phyloP scores from a whole-genome alignment of 192 early-diverging fungal genomes.

The Backusella parvicylindrica region DNA sequence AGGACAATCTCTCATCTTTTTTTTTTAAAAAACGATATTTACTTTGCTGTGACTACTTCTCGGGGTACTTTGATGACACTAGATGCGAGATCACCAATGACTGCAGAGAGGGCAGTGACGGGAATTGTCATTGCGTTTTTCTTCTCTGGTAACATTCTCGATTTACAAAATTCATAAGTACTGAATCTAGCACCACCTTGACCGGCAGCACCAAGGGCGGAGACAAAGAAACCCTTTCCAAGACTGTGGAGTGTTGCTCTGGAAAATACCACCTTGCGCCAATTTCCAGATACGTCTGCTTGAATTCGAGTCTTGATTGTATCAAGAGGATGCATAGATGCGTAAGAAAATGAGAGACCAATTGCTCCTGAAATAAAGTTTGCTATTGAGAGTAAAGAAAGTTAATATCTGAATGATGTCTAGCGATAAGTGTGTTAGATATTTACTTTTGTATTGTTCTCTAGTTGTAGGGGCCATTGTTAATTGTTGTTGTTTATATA shows the following conservation, averaged over 20 bases:
- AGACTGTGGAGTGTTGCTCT: conserved; percentile 48
- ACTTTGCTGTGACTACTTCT: conserved; percentile 66
- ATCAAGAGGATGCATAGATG: conserved; percentile 75
- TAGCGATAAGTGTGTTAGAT: neutral
- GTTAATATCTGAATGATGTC: neutral
- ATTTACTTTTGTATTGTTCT: conserved; percentile 13
- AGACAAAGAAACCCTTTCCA: conserved; percentile 61
- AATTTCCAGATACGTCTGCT: conserved; percentile 39
- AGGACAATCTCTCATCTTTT: neutral
- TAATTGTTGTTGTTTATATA: neutral
- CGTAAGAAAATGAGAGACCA: conserved; percentile 64
- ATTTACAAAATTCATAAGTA: conserved; percentile 69
- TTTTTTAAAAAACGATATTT: neutral
- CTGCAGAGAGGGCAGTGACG: conserved; percentile 67
- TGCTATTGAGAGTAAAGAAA: conserved; percentile 34
- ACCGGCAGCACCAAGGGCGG: conserved; percentile 65
- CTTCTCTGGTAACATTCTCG: conserved; percentile 41
- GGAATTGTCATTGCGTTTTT: conserved; percentile 43
- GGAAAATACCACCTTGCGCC: conserved; percentile 47
- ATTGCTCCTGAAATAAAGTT: conserved; percentile 62
- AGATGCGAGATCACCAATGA: conserved; percentile 66
- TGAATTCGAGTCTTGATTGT: conserved; percentile 74
- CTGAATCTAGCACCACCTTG: conserved; percentile 71
- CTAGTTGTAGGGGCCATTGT: neutral
- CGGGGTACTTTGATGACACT: conserved; percentile 76